phyloP scores from a whole-genome alignment of 345 rosid species.

The Bruguiera gymnorhiza region DNA sequence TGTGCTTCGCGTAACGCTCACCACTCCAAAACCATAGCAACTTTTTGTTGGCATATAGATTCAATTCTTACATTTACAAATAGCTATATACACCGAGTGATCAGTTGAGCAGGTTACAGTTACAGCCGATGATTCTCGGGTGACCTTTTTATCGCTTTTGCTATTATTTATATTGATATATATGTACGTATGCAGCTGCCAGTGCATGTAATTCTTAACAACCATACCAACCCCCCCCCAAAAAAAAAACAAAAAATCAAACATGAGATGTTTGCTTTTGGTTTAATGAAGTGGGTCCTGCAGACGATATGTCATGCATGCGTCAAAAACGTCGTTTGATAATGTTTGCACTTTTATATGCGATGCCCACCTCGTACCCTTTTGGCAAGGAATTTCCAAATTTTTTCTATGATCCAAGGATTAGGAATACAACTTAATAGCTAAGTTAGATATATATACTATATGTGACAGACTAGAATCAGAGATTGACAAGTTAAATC shows the following conservation, averaged over 20 bases:
- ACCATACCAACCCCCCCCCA: slow-evolving; percentile 28
- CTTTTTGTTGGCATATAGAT: background rate
- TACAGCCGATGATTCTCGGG: background rate
- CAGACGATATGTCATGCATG: background rate
- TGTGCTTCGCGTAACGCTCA: slow-evolving; percentile 2
- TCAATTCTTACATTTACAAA: background rate
- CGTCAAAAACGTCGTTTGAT: too few species aligned
- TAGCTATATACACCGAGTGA: background rate
- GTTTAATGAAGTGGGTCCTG: slow-evolving; percentile 19
- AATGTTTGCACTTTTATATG: too few species aligned
- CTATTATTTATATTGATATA: background rate
- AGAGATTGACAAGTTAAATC: too few species aligned
- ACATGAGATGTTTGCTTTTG: slow-evolving; percentile 9
- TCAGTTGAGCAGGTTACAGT: slow-evolving; percentile 8
- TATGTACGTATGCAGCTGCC: background rate
- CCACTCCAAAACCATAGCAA: slow-evolving; percentile 5
- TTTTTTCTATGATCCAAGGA: too few species aligned
- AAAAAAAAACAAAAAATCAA: background rate
- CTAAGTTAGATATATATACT: too few species aligned
- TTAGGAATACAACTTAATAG: too few species aligned
- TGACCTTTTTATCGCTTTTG: background rate
- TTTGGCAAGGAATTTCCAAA: too few species aligned
- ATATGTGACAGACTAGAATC: too few species aligned
- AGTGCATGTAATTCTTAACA: slow-evolving; percentile 25
- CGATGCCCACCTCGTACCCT: too few species aligned